Conservation (phyloP, 306 rosid genomes). For the Fagus crenata region DNA sequence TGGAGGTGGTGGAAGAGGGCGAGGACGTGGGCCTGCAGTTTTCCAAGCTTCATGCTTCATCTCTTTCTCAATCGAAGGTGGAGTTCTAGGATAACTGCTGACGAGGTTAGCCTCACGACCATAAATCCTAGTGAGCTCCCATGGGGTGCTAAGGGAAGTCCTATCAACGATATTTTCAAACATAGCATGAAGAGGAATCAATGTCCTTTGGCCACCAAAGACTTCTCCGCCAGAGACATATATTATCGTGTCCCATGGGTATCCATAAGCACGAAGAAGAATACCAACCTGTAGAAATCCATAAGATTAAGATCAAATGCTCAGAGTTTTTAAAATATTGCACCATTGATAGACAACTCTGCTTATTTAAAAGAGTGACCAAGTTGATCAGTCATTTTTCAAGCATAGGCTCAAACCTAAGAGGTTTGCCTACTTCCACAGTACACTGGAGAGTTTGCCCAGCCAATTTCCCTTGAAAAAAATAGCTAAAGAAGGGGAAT, state of each 20-base stretch:
- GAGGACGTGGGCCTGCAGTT: slow-evolving; percentile 90
- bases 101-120: slow-evolving; percentile 73
- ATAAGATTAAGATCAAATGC: slow-evolving; percentile 17
- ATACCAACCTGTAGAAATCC: slow-evolving; percentile 70
- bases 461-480: background rate
- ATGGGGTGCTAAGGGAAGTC: slow-evolving; percentile 85
- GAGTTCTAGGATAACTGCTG: slow-evolving; percentile 44
- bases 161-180: slow-evolving; percentile 94
- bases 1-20: slow-evolving; percentile 97
- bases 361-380: background rate
- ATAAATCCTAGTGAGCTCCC: slow-evolving; percentile 78
- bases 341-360: background rate
- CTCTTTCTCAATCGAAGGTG: slow-evolving; percentile 57
- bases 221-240: slow-evolving; percentile 95
- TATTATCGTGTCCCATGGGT: slow-evolving; percentile 75
- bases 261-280: slow-evolving; percentile 91
- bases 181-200: slow-evolving; percentile 89
- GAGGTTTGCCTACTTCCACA: background rate
- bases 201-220: slow-evolving; percentile 94
- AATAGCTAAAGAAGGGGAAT: too few species aligned
- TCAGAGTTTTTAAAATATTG: background rate
- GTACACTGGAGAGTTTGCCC: background rate
- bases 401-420: background rate
- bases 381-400: background rate
- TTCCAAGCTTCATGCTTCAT: slow-evolving; percentile 73